Percentiles rank a stretch among this genome's conserved stretches.
These are phyloP conservation scores for Solanum acaule DNA, from an alignment of 257 asterid genomes.

Conservation along the genomic window DNA sequence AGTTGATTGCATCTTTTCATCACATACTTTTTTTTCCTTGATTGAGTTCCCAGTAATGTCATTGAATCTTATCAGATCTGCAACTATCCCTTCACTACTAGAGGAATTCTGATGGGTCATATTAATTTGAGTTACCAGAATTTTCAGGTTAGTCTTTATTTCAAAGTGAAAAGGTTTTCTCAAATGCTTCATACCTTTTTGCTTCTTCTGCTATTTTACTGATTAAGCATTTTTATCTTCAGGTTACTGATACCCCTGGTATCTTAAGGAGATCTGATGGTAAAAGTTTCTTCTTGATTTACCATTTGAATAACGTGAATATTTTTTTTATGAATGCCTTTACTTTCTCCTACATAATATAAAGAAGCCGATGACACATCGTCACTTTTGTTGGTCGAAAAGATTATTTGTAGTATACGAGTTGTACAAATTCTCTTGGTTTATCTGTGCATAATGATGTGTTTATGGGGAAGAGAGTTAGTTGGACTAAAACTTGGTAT, in stretches of 20 bases:
- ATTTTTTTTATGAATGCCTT: background rate
- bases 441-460: background rate
- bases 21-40: background rate
- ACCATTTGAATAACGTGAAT: background rate
- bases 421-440: background rate
- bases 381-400: background rate
- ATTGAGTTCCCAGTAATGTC: background rate
- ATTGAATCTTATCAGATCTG: slow-evolving; percentile 42
- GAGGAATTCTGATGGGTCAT: slow-evolving; percentile 98
- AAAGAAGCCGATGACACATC: background rate
- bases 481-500: background rate
- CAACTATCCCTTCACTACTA: slow-evolving; percentile 96
- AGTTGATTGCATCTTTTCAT: background rate
- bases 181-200: slow-evolving; percentile 1
- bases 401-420: background rate
- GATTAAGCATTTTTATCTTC: slow-evolving; percentile 12
- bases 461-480: background rate
- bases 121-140: slow-evolving; percentile 69
- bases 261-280: slow-evolving; percentile 77
- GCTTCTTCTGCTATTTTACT: background rate
- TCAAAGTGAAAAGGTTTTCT: background rate
- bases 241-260: slow-evolving; percentile 99
- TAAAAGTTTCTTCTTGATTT: slow-evolving; percentile 13
- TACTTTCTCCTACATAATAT: background rate
- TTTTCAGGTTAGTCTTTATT: slow-evolving; percentile 30